Percentiles rank a stretch among this genome's conserved stretches.
phyloP scores from a whole-genome alignment of 371 early-diverging fungal genomes.

The Rhizopus stolonifer region DNA sequence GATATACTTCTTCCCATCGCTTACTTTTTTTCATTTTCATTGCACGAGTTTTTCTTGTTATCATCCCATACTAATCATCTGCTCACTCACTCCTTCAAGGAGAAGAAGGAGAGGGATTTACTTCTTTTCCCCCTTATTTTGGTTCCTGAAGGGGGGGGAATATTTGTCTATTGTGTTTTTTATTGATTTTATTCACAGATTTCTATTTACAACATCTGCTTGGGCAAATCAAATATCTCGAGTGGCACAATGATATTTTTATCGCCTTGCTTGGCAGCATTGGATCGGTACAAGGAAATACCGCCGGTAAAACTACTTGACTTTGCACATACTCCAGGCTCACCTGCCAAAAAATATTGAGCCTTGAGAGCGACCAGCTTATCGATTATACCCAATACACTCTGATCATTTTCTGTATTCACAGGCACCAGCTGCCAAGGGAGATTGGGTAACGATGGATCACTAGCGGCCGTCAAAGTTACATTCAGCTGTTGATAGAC shows the following conservation, averaged over 20 bases:
- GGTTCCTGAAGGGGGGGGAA: too few relatives aligned
- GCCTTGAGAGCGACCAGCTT: constrained; percentile 49
- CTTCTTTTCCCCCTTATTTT: too few relatives aligned
- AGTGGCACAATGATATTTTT: constrained; percentile 14
- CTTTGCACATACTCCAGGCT: constrained; percentile 40
- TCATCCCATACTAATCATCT: too few relatives aligned
- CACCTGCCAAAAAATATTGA: constrained; percentile 48
- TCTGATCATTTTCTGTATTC: constrained; percentile 23
- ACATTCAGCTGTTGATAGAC: constrained; percentile 36
- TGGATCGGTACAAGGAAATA: constrained; percentile 18
- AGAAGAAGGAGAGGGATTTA: too few relatives aligned
- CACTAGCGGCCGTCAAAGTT: constrained; percentile 16
- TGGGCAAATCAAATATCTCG: constrained; percentile 15
- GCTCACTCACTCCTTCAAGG: too few relatives aligned
- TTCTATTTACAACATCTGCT: too few relatives aligned
- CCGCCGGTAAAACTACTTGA: constrained; percentile 42
- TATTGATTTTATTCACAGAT: too few relatives aligned
- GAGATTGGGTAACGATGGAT: constrained; percentile 35
- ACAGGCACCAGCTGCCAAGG: constrained; percentile 50
- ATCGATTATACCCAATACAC: constrained; percentile 46
- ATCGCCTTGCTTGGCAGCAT: constrained; percentile 14
- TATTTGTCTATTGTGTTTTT: too few relatives aligned
- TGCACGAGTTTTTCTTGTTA: too few relatives aligned
- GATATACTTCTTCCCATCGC: too few relatives aligned
- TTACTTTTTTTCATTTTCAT: too few relatives aligned